Evolutionary conservation across 176 grass and related monocot species (phyloP), one percentile per base, ranked within the genome.

Genomic region (Ampelocalamus luodianensis): DNA sequence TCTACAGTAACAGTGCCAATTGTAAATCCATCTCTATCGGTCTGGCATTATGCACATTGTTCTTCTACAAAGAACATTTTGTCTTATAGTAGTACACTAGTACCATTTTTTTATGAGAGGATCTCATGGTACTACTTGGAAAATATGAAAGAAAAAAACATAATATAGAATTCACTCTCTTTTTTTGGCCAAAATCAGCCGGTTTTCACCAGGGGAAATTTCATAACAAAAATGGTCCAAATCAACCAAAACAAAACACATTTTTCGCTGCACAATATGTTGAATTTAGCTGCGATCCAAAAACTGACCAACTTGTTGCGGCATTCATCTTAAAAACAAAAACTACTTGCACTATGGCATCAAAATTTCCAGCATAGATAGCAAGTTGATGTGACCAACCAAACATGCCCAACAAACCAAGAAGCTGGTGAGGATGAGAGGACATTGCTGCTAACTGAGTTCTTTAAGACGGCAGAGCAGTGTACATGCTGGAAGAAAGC

Each of bases 341-440:
- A 53, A n/a, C 0, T 12, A 82, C 17, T 3, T 24, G 49, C 48
- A 37, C n/a, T 45, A 66, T 76, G 36, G 43, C 82, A 65, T 81
- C 49, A 38, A 16, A 42, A 20, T 17, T 70, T 17, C 20, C 46
- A 46, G 12, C 53, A 39, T 9, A 74, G 17, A 40, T 61, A n/a
- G 55, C 58, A 49, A 77, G 44, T 36, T 54, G 78, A 82, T 86
- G 72, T 64, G 79, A 82, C 65, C 65, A 66, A 70, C 55, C 56
- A 48, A 86, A 82, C 83, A 90, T 86, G 83, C 72, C 51, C 79
- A 86, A 82, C 79, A 60, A 79, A 82, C 70, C n/a, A 81, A 63
- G 5, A 61, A 32, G 66, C 37, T 60, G 64, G 37, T 68, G 74
- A 85, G 23, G 64, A 55, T 56, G 58, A 65, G 58, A 87, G n/a